Evolutionary conservation across 2,329 filamentous ascomycete species (phyloP).

Genomic region (Pseudopithomyces chartarum): DNA sequence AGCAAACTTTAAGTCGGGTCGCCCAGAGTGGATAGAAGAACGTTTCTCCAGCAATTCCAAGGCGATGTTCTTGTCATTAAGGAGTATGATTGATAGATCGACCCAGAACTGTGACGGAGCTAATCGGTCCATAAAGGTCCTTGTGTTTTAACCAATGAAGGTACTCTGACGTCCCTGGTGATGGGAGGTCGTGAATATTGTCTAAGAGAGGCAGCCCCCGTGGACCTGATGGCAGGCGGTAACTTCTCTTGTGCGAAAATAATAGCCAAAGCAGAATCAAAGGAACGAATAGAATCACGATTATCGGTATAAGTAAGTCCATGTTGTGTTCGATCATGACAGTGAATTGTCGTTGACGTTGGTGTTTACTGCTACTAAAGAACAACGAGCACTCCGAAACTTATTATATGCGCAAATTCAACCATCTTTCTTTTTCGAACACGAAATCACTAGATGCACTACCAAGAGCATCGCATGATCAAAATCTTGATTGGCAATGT

Average conservation of each 20-base stretch:
- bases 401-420: too few species aligned
- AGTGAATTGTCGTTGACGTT: too few species aligned
- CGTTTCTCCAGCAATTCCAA: slow-evolving; percentile 30
- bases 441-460: too few species aligned
- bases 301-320: neutral
- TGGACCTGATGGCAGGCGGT: slow-evolving; percentile 54
- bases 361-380: too few species aligned
- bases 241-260: neutral
- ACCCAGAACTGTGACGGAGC: slow-evolving; percentile 29
- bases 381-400: too few species aligned
- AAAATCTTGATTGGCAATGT: too few species aligned
- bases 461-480: too few species aligned
- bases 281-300: neutral
- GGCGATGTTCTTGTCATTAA: slow-evolving; percentile 28
- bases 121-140: slow-evolving; percentile 35
- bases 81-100: slow-evolving; percentile 29
- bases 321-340: neutral
- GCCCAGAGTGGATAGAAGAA: slow-evolving; percentile 8
- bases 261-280: neutral
- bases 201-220: slow-evolving; percentile 52
- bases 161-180: neutral
- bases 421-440: too few species aligned
- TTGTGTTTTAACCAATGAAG: slow-evolving; percentile 50
- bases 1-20: neutral
- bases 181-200: slow-evolving; percentile 42